Percentiles rank a stretch among this genome's conserved stretches.
These are phyloP conservation scores for Ascosphaera acerosa DNA, from an alignment of 2,329 filamentous ascomycete species.

Conservation along the genomic window DNA sequence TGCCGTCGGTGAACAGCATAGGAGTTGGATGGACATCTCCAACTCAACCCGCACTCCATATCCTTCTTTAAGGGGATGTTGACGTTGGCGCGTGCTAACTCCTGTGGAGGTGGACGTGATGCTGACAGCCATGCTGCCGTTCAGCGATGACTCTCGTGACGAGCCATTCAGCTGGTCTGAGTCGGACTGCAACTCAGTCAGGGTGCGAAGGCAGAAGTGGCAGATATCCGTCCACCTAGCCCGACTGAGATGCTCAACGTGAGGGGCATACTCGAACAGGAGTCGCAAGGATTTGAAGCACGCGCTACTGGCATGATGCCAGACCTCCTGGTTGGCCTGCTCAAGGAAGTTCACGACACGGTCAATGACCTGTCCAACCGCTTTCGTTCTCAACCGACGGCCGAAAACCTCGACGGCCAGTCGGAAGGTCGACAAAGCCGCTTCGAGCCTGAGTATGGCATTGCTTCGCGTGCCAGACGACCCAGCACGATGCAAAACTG, in stretches of 20 bases:
- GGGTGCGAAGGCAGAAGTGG: conserved; percentile 39
- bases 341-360: conserved; percentile 57
- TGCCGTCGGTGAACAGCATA: conserved; percentile 41
- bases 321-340: conserved; percentile 33
- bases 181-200: neutral
- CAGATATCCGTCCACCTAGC: conserved; percentile 43
- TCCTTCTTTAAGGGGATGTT: conserved; percentile 4
- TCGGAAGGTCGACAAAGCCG: conserved; percentile 46
- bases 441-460: conserved; percentile 33
- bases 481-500: conserved; percentile 28
- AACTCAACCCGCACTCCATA: conserved; percentile 25
- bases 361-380: conserved; percentile 50
- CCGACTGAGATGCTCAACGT: conserved; percentile 51
- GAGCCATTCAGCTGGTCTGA: neutral
- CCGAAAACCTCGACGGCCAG: conserved; percentile 44
- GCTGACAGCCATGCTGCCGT: conserved; percentile 7
- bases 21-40: conserved; percentile 37
- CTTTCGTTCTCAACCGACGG: conserved; percentile 44
- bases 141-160: neutral
- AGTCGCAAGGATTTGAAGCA: conserved; percentile 53
- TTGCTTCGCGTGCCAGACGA: conserved; percentile 19
- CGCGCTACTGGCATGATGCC: conserved; percentile 44
- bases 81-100: conserved; percentile 8
- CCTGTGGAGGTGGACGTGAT: conserved; percentile 11
- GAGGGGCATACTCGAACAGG: conserved; percentile 45